phyloP scores from a whole-genome alignment of 106 monocot species.

The Phalaenopsis aphrodite region DNA sequence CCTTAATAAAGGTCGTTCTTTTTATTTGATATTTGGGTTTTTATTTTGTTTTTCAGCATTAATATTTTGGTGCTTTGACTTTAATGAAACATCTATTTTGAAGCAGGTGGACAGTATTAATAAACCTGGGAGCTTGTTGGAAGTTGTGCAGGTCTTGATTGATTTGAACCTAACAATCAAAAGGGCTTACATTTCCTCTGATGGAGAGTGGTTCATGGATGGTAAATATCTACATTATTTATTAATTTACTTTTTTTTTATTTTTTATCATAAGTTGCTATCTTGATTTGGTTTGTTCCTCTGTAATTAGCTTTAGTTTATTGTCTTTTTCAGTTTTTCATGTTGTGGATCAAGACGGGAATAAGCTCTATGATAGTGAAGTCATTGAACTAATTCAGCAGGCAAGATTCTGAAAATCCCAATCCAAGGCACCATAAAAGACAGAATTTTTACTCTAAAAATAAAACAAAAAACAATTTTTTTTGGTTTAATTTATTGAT shows the following conservation, averaged over 20 bases:
- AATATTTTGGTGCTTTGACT: too few species aligned
- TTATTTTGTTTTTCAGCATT: not conserved
- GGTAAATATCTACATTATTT: slow-evolving; percentile 20
- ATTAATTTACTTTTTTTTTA: not conserved
- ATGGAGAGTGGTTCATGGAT: slow-evolving; percentile 98
- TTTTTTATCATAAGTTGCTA: not conserved
- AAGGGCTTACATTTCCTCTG: slow-evolving; percentile 92
- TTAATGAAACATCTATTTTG: not conserved
- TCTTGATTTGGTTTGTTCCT: not conserved
- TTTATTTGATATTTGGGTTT: not conserved
- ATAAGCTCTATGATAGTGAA: slow-evolving; percentile 36
- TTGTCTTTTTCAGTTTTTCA: slow-evolving; percentile 39
- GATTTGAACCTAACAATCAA: slow-evolving; percentile 81
- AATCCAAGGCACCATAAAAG: not conserved
- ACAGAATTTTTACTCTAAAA: not conserved
- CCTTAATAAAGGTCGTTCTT: slow-evolving; percentile 61
- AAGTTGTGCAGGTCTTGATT: slow-evolving; percentile 84
- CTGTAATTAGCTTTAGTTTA: slow-evolving; percentile 3
- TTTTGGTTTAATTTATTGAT: too few species aligned
- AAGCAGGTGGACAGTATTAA: slow-evolving; percentile 85
- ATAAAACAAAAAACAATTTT: not conserved
- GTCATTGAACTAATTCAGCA: slow-evolving; percentile 54
- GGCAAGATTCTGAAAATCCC: slow-evolving; percentile 13
- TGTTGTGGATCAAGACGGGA: slow-evolving; percentile 46
- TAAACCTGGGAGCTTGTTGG: slow-evolving; percentile 74